Base-by-base conservation (phyloP, 306 rosid species). In the Castanea sativa region DNA sequence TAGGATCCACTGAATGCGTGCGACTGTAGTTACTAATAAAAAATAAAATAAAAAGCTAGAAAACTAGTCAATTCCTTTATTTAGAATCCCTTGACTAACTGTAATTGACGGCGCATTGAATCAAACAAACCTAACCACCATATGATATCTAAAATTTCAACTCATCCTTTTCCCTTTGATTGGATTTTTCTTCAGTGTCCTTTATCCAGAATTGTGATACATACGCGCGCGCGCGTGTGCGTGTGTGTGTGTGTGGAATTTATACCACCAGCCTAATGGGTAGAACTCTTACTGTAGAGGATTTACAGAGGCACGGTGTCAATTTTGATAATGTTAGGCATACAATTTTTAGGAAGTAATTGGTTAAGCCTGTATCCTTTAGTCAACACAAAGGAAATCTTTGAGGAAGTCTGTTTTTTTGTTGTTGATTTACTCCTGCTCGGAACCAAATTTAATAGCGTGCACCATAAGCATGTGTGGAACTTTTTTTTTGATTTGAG, bases 401-500 rank as follows among this genome's bases (percentile, higher is more conserved):
- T 7, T 43, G 51, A 43, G 12, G 9, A 43, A 43, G 13, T 43
- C 13, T 43, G 13, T 9, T 33, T 33, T 33, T 43, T 13, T 33
- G 0, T 65, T 12, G 25, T 33, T 33, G 45, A 33, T 30, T 19
- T 61, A 61, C n/a, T 23, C 19, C 1, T 58, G 5, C 2, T 61
- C n/a, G 35, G 68, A 27, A 18, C 33, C 16, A 25, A 61, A 61
- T 61, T 5, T 19, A 23, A 60, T 13, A 60, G 5, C 18, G 3
- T 65, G 51, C 71, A 18, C 8, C 49, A 65, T 4, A 10, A 5
- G 53, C 35, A 51, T 21, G 76, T 3, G 69, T 74, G 71, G 27
- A 82, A 79, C 16, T 4, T 15, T 55, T 71, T 33, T 7, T 33
- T 33, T 5, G 38, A 56, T 78, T 58, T 79, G 78, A 83, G 52